Evolutionary conservation across 1,139 yeast genomes (phyloP).

Genomic region (Hyphopichia fennica): DNA sequence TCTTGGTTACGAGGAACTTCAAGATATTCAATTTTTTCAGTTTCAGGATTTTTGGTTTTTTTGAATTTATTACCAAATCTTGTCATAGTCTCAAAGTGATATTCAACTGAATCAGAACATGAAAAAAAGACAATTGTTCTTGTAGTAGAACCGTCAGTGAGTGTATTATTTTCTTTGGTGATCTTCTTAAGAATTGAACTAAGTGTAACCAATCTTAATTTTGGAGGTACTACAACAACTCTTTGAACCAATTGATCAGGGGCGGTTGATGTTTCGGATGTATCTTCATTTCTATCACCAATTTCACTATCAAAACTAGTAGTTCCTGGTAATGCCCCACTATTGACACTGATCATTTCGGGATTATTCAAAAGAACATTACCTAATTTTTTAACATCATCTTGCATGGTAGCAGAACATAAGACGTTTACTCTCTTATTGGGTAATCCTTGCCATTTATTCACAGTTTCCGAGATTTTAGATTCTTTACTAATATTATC

Average conservation of each 20-base stretch:
- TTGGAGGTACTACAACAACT: slow-evolving; percentile 83
- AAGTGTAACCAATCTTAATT: slow-evolving; percentile 78
- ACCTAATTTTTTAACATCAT: slow-evolving; percentile 77
- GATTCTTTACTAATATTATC: slow-evolving; percentile 50
- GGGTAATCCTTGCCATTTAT: slow-evolving; percentile 60
- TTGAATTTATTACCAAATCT: slow-evolving; percentile 47
- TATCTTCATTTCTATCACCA: slow-evolving; percentile 26
- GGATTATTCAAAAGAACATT: slow-evolving; percentile 72
- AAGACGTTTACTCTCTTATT: slow-evolving; percentile 68
- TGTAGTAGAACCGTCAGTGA: slow-evolving; percentile 17
- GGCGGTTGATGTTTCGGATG: slow-evolving; percentile 44
- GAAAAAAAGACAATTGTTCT: slow-evolving; percentile 86
- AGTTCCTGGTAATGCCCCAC: slow-evolving; percentile 26
- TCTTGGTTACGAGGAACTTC: slow-evolving; percentile 17
- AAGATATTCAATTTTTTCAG: slow-evolving; percentile 19
- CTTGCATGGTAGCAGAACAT: slow-evolving; percentile 93
- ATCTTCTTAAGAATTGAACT: slow-evolving; percentile 62
- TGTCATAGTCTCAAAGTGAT: slow-evolving; percentile 77
- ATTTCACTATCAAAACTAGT: slow-evolving; percentile 42
- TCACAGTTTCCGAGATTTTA: slow-evolving; percentile 36
- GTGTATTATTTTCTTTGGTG: slow-evolving; percentile 24
- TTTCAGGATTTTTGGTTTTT: slow-evolving; percentile 28
- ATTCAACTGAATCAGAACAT: slow-evolving; percentile 93
- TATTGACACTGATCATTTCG: slow-evolving; percentile 54
- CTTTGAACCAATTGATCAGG: slow-evolving; percentile 90